Evolutionary conservation across 805 yeast genomes (phyloP).

Genomic region (Huiozyma sinensis): DNA sequence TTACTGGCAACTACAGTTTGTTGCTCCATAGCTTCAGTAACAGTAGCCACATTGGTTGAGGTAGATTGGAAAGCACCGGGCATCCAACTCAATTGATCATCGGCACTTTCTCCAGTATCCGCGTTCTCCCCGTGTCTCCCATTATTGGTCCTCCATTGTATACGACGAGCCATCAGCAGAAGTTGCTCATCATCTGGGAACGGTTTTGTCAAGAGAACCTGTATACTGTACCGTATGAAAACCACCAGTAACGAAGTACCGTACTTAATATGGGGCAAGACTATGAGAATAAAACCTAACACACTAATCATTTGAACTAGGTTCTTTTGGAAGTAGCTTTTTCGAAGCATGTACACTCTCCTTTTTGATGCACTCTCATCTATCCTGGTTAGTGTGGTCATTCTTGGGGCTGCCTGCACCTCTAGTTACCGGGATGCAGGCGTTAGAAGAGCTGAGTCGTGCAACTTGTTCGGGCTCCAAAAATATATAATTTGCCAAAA

Average conservation of each 20-base stretch:
- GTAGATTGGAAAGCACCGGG: constrained; percentile 17
- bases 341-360: constrained; percentile 5
- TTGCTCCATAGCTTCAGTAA: constrained; percentile 4
- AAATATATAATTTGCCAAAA: neutral
- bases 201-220: constrained; percentile 32
- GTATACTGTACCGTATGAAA: constrained; percentile 28
- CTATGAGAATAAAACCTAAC: constrained; percentile 18
- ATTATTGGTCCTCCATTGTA: neutral
- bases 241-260: constrained; percentile 20
- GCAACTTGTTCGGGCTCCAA: neutral
- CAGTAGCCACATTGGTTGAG: constrained; percentile 1
- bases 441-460: neutral
- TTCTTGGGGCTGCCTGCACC: constrained; percentile 7
- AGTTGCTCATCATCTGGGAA: constrained; percentile 29
- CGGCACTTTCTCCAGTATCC: constrained; percentile 8
- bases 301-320: constrained; percentile 11
- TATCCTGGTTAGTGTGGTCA: too few species aligned
- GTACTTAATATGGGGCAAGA: constrained; percentile 20
- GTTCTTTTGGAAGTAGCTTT: constrained; percentile 17
- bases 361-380: too few species aligned
- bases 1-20: constrained; percentile 6
- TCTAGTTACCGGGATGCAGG: neutral
- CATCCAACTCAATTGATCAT: constrained; percentile 3
- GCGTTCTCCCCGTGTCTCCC: neutral
- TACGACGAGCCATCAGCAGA: constrained; percentile 9